Evolutionary conservation across 768 basidiomycete species (phyloP).

Genomic region (Tricholoma saponaceum): DNA sequence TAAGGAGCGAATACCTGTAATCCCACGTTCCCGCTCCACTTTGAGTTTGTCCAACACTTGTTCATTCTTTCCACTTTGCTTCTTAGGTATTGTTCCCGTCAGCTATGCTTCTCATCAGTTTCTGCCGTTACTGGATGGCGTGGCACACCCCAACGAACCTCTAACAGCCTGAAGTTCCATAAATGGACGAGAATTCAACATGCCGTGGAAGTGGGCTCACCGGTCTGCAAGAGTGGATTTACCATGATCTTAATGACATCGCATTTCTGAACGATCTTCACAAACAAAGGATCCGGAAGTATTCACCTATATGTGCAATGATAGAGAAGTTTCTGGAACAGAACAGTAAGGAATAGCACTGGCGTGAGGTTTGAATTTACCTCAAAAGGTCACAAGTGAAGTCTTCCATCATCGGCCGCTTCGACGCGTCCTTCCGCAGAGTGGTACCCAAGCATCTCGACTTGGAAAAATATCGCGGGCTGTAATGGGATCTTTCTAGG

Average conservation of each 20-base stretch:
- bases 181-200: slow-evolving; percentile 3
- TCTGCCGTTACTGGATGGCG: neutral
- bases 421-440: slow-evolving; percentile 24
- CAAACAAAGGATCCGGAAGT: neutral
- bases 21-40: slow-evolving; percentile 94
- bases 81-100: slow-evolving; percentile 80
- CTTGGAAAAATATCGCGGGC: slow-evolving; percentile 1
- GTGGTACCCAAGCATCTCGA: slow-evolving; percentile 28
- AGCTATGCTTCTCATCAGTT: slow-evolving; percentile 45
- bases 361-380: slow-evolving; percentile 27
- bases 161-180: slow-evolving; percentile 51
- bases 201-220: slow-evolving; percentile 30
- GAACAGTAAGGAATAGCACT: neutral
- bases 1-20: slow-evolving; percentile 59
- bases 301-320: slow-evolving; percentile 88
- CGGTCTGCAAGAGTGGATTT: slow-evolving; percentile 93
- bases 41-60: slow-evolving; percentile 93
- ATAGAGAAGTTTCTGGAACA: slow-evolving; percentile 82
- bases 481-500: slow-evolving; percentile 11
- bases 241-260: slow-evolving; percentile 66
- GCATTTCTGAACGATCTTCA: slow-evolving; percentile 2
- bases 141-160: slow-evolving; percentile 42
- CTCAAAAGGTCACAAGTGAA: slow-evolving; percentile 68
- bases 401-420: slow-evolving; percentile 49
- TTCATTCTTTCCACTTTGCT: slow-evolving; percentile 62